Conservation (phyloP, 306 rosid genomes). For the Vigna reflexopilosa region DNA sequence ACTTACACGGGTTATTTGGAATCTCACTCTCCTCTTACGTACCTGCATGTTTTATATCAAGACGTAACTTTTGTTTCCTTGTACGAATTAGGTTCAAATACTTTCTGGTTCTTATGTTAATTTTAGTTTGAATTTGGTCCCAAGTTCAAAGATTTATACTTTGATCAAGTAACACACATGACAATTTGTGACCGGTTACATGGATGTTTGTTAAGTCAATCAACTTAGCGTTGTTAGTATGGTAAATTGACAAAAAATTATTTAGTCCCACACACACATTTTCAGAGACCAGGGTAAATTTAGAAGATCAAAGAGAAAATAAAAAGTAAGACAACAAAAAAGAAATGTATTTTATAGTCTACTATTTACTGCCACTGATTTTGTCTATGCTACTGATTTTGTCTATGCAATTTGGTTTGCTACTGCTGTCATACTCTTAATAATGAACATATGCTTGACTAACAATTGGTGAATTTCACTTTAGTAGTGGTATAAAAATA, state of each 20-base stretch:
- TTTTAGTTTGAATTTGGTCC: background rate
- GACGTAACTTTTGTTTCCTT: background rate
- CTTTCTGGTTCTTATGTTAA: background rate
- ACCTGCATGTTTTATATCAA: conserved; percentile 53
- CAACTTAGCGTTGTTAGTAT: background rate
- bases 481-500: background rate
- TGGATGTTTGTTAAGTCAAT: background rate
- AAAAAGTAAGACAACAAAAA: background rate
- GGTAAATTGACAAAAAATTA: background rate
- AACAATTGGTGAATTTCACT: conserved; percentile 7
- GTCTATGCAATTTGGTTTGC: background rate
- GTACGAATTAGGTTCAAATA: background rate
- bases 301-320: background rate
- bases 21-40: conserved; percentile 62
- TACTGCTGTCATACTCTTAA: background rate
- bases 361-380: no score
- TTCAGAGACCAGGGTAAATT: background rate
- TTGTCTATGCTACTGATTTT: no score
- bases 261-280: background rate
- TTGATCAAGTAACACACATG: background rate
- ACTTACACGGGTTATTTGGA: conserved; percentile 51
- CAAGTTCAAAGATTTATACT: background rate
- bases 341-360: no score
- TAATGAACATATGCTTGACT: background rate
- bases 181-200: background rate